phyloP scores from a whole-genome alignment of 2,329 filamentous ascomycete species.

The Taxawa tesnikishii region DNA sequence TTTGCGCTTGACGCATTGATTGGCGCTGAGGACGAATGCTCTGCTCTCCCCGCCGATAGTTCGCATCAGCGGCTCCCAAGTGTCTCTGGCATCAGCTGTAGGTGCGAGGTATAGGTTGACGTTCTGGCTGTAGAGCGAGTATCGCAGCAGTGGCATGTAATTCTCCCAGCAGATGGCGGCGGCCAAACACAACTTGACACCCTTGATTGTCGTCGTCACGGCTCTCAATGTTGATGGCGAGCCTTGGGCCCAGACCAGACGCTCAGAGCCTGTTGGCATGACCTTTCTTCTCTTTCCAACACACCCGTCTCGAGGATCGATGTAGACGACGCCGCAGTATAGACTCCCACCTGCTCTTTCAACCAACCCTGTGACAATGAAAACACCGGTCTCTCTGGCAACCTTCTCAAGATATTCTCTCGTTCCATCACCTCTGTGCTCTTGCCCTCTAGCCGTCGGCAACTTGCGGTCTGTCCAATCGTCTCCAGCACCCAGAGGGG shows the following conservation, averaged over 20 bases:
- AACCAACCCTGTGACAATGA: constrained; percentile 67
- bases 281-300: constrained; percentile 85
- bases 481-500: constrained; percentile 54
- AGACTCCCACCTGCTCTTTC: constrained; percentile 71
- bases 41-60: constrained; percentile 72
- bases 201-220: constrained; percentile 66
- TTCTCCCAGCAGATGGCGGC: constrained; percentile 95
- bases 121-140: constrained; percentile 77
- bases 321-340: constrained; percentile 74
- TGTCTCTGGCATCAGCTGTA: constrained; percentile 72
- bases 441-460: constrained; percentile 32
- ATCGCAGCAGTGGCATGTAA: constrained; percentile 82
- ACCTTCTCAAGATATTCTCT: constrained; percentile 68
- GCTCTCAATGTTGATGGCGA: constrained; percentile 67
- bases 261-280: constrained; percentile 78
- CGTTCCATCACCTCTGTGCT: constrained; percentile 58
- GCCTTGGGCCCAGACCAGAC: constrained; percentile 82
- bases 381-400: constrained; percentile 65
- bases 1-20: constrained; percentile 60
- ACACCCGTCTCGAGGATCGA: constrained; percentile 60
- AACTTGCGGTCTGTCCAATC: constrained; percentile 58
- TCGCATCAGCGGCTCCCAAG: constrained; percentile 72
- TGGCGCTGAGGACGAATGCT: constrained; percentile 74
- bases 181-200: constrained; percentile 66
- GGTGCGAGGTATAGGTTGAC: constrained; percentile 86